A percentile compares a stretch with the other conserved stretches of the same genome.
Evolutionary conservation across 495 filamentous ascomycete species (phyloP).

Genomic region (Daldinia childiae): DNA sequence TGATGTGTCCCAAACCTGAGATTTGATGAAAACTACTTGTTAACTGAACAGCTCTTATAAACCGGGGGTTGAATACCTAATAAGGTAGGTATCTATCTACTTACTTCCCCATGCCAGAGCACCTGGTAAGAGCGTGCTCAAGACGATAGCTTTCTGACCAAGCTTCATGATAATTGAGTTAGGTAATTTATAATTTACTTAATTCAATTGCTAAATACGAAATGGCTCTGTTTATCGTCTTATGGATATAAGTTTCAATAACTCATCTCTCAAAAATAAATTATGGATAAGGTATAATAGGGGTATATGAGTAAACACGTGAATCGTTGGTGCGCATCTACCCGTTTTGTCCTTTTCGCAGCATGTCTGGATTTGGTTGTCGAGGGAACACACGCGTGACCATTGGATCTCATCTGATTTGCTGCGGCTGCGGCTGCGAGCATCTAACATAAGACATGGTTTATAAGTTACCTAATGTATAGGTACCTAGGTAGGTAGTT

Average conservation of each 20-base stretch:
- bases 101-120: slow-evolving; percentile 52
- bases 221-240: not conserved
- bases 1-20: slow-evolving; percentile 68
- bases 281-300: not conserved
- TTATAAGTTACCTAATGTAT: not conserved
- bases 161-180: slow-evolving; percentile 33
- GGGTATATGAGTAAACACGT: not conserved
- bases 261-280: not conserved
- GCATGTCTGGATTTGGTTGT: slow-evolving; percentile 20
- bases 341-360: slow-evolving; percentile 3
- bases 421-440: slow-evolving; percentile 10
- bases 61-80: not conserved
- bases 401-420: slow-evolving; percentile 23
- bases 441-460: slow-evolving; percentile 9
- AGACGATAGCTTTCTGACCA: slow-evolving; percentile 28
- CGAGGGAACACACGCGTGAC: slow-evolving; percentile 37
- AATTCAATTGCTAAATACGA: not conserved
- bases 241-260: not conserved
- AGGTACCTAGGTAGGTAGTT: no score
- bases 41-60: not conserved
- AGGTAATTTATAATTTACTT: not conserved
- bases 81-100: slow-evolving; percentile 20
- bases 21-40: slow-evolving; percentile 11
- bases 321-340: slow-evolving; percentile 11
- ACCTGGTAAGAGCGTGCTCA: slow-evolving; percentile 44